phyloP scores from a whole-genome alignment of 2,329 filamentous ascomycete species.

The Cyphellophora attinorum region DNA sequence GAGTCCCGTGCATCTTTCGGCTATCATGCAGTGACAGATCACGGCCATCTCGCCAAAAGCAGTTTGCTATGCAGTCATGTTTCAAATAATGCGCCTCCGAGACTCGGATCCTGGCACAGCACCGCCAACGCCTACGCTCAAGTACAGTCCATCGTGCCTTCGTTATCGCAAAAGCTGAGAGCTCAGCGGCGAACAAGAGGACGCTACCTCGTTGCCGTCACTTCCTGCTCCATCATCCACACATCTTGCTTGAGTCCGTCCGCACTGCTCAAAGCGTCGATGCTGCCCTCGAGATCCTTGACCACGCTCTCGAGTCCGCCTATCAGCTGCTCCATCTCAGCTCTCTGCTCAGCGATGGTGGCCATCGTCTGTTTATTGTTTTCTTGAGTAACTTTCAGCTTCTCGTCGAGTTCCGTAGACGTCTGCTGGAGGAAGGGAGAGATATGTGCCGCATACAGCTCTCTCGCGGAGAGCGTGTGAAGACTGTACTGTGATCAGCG shows the following conservation, averaged over 20 bases:
- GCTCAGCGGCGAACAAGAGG: too few relatives aligned
- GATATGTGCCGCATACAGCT: conserved; percentile 50
- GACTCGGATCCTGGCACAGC: too few relatives aligned
- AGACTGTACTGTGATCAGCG: too few relatives aligned
- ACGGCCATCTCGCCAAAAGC: too few relatives aligned
- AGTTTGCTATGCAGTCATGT: too few relatives aligned
- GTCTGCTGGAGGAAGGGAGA: conserved; percentile 45
- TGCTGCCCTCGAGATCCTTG: conserved; percentile 45
- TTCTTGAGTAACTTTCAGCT: conserved; percentile 39
- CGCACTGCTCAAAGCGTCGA: conserved; percentile 26
- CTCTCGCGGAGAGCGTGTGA: conserved; percentile 47
- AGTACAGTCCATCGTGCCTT: too few relatives aligned
- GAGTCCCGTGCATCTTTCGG: too few relatives aligned
- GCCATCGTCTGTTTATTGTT: conserved; percentile 45
- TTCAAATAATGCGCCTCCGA: too few relatives aligned
- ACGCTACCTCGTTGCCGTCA: conserved; percentile 22
- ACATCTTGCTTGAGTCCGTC: conserved; percentile 31
- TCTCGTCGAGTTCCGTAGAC: conserved; percentile 37
- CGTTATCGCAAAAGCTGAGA: too few relatives aligned
- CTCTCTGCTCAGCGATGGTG: conserved; percentile 43
- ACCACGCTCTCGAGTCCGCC: conserved; percentile 46
- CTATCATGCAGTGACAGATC: too few relatives aligned
- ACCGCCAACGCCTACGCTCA: background rate
- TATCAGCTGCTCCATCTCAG: conserved; percentile 48
- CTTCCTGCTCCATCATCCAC: conserved; percentile 33